Percentiles rank a stretch among this genome's conserved stretches.
Evolutionary conservation across 768 basidiomycete species (phyloP).

Genomic region (Pholiota conissans): DNA sequence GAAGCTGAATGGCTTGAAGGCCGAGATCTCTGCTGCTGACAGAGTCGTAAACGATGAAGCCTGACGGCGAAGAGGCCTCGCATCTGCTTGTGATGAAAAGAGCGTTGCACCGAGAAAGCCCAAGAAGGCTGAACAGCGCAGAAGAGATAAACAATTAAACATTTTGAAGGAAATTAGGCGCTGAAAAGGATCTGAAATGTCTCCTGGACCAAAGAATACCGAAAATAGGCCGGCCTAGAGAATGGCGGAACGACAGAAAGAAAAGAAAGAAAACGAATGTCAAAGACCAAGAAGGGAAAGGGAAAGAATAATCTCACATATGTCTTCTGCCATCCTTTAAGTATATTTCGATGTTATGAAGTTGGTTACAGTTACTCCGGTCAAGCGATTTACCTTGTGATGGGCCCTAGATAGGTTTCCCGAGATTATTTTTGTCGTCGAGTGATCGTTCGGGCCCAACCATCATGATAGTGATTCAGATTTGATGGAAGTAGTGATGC

Average conservation of each 20-base stretch:
- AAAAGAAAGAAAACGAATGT: neutral
- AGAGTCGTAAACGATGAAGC: constrained; percentile 26
- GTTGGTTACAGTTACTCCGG: neutral
- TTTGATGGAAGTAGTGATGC: neutral
- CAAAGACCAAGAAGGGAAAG: neutral
- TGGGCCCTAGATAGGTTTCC: neutral
- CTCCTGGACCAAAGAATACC: neutral
- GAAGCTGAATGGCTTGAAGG: constrained; percentile 44
- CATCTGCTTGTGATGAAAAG: neutral
- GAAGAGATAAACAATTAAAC: neutral
- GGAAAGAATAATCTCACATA: neutral
- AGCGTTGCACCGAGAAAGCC: neutral
- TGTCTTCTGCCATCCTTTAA: neutral
- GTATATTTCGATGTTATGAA: neutral
- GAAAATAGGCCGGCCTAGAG: constrained; percentile 4
- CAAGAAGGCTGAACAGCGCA: neutral
- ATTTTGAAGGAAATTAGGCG: neutral
- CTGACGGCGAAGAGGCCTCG: neutral
- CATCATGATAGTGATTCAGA: neutral
- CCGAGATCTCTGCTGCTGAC: constrained; percentile 37
- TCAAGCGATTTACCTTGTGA: neutral
- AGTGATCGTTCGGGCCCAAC: neutral
- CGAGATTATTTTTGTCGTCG: neutral
- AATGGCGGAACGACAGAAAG: neutral
- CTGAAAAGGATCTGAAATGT: neutral